These are phyloP conservation scores for Pistacia vera DNA, from an alignment of 345 rosid genomes.

Conservation along the genomic window DNA sequence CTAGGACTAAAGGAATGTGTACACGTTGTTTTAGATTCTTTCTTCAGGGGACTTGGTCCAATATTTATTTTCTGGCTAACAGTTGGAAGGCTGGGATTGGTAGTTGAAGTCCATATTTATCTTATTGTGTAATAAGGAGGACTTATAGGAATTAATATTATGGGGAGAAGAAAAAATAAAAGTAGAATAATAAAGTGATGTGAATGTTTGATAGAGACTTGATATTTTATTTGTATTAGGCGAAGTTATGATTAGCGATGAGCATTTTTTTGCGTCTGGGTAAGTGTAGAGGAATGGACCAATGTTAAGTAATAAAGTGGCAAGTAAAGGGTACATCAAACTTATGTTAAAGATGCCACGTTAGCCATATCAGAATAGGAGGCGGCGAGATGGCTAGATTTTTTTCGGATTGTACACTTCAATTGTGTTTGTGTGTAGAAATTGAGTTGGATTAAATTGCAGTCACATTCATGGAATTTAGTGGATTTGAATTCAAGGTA, in stretches of 20 bases:
- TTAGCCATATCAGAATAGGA: neutral
- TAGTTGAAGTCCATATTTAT: neutral
- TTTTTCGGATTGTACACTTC: neutral
- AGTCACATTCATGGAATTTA: slow-evolving; percentile 24
- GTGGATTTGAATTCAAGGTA: slow-evolving; percentile 19
- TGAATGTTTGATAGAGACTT: slow-evolving; percentile 21
- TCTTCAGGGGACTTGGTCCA: neutral
- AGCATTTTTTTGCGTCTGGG: slow-evolving; percentile 34
- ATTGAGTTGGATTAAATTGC: slow-evolving; percentile 22
- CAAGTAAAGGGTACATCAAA: neutral
- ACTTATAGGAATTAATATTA: neutral
- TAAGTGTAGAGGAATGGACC: slow-evolving; percentile 23
- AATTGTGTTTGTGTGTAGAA: neutral
- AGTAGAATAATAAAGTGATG: neutral
- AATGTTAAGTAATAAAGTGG: slow-evolving; percentile 5
- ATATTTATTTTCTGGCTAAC: neutral
- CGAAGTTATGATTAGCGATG: slow-evolving; percentile 14
- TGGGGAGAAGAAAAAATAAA: neutral
- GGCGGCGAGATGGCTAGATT: slow-evolving; percentile 4
- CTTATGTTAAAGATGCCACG: neutral
- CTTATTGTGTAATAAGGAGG: neutral
- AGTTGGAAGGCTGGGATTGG: slow-evolving; percentile 9
- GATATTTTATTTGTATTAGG: slow-evolving; percentile 18
- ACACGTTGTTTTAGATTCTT: neutral
- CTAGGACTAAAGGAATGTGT: neutral